Conservation (phyloP, 805 yeast genomes). For the Cyberlindnera nakhonratchasimensis region DNA sequence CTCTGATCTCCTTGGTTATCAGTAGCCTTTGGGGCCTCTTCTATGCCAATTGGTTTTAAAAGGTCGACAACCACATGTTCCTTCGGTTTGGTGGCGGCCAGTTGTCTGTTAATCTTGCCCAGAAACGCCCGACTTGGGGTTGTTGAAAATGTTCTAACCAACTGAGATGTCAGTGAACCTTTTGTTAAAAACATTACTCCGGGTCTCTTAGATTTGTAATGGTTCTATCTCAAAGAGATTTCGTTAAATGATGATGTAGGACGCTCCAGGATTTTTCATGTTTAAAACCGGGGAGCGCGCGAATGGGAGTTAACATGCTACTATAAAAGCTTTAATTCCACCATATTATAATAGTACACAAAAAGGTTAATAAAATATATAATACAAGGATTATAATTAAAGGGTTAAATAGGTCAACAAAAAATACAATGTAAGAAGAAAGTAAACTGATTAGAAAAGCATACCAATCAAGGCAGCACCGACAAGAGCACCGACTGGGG, state of each 20-base stretch:
- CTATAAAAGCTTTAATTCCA: too few species aligned
- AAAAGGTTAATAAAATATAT: not conserved
- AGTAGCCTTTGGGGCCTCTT: slow-evolving; percentile 33
- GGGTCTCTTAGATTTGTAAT: not conserved
- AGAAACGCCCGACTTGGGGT: slow-evolving; percentile 18
- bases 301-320: too few species aligned
- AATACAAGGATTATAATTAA: not conserved
- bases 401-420: not conserved
- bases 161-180: too few species aligned
- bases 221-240: not conserved
- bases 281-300: too few species aligned
- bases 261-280: not conserved
- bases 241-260: not conserved
- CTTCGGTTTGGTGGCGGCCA: slow-evolving; percentile 36
- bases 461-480: slow-evolving; percentile 34
- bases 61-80: slow-evolving; percentile 34
- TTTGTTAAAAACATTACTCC: too few species aligned
- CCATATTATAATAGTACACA: too few species aligned
- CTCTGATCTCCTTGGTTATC: slow-evolving; percentile 43
- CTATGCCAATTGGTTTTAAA: slow-evolving; percentile 46
- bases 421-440: not conserved
- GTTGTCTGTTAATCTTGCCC: slow-evolving; percentile 33
- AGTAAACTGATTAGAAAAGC: slow-evolving; percentile 13
- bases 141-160: slow-evolving; percentile 13
- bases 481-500: slow-evolving; percentile 38